These are phyloP conservation scores for Acer saccharum DNA, from an alignment of 345 rosid genomes.

Conservation along the genomic window DNA sequence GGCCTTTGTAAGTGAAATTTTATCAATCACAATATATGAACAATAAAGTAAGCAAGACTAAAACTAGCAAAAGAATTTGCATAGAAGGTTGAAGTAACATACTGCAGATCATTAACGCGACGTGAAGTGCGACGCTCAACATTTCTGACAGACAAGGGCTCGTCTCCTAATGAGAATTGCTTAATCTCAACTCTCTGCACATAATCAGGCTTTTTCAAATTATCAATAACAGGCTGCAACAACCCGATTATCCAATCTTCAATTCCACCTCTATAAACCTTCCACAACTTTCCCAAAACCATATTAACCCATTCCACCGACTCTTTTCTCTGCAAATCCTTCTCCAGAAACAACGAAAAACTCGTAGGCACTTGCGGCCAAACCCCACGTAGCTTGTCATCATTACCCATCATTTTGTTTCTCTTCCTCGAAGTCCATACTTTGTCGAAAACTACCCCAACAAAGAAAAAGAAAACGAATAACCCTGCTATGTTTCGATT, in stretches of 20 bases:
- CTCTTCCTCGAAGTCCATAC: slow-evolving; percentile 77
- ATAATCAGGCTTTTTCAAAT: slow-evolving; percentile 90
- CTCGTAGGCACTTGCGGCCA: slow-evolving; percentile 94
- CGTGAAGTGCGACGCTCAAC: slow-evolving; percentile 97
- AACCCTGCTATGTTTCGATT: slow-evolving; percentile 64
- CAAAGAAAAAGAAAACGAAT: slow-evolving; percentile 85
- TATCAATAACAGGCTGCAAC: slow-evolving; percentile 97
- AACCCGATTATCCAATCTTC: slow-evolving; percentile 92
- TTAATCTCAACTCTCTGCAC: slow-evolving; percentile 90
- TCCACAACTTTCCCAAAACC: slow-evolving; percentile 97
- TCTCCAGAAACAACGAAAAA: slow-evolving; percentile 79
- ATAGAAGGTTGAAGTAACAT: slow-evolving; percentile 29
- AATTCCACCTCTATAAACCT: slow-evolving; percentile 86
- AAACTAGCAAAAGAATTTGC: no score
- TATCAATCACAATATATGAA: no score
- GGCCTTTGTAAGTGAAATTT: no score
- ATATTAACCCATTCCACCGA: slow-evolving; percentile 99
- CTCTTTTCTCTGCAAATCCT: slow-evolving; percentile 95
- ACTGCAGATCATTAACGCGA: slow-evolving; percentile 93
- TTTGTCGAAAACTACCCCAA: slow-evolving; percentile 89
- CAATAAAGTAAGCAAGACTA: no score
- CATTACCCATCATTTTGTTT: slow-evolving; percentile 24
- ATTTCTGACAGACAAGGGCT: slow-evolving; percentile 91
- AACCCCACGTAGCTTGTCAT: slow-evolving; percentile 38
- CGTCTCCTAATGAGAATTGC: slow-evolving; percentile 94